phyloP scores from a whole-genome alignment of 768 basidiomycete species.

The Rhodosporidiobolus sp. region DNA sequence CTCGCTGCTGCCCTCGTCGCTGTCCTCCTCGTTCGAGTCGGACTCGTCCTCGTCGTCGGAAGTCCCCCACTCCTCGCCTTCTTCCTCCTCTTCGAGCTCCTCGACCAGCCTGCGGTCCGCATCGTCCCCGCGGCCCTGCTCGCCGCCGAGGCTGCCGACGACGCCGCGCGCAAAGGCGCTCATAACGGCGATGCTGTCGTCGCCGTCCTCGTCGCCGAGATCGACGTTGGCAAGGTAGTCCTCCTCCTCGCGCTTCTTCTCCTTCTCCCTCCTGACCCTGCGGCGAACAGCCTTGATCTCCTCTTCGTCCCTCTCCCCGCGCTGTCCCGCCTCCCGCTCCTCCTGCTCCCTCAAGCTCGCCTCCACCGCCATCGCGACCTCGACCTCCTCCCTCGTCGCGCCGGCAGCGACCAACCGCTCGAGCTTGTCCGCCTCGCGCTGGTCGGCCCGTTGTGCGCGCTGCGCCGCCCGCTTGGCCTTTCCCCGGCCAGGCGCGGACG shows the following conservation, averaged over 20 bases:
- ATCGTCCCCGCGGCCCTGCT: constrained; percentile 22
- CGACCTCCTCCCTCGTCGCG: constrained; percentile 29
- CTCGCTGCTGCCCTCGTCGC: constrained; percentile 2
- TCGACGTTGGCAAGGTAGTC: constrained; percentile 28
- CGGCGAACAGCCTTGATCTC: constrained; percentile 2
- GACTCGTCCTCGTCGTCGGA: not conserved
- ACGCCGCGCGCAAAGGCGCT: constrained; percentile 17
- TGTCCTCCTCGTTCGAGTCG: constrained; percentile 8
- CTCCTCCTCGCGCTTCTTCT: not conserved
- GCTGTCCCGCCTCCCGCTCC: not conserved
- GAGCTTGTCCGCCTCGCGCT: constrained; percentile 32
- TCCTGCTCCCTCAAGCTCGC: constrained; percentile 2
- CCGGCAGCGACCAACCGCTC: constrained; percentile 17
- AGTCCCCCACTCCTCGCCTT: not conserved
- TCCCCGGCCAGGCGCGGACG: not conserved
- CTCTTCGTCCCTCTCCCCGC: too few relatives aligned
- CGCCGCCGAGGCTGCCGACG: not conserved
- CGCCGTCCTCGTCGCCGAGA: constrained; percentile 11
- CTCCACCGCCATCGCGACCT: constrained; percentile 17
- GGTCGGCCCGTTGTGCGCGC: constrained; percentile 17
- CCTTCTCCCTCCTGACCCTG: constrained; percentile 1
- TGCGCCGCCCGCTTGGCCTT: not conserved
- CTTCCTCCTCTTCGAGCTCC: not conserved
- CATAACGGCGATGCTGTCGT: constrained; percentile 18
- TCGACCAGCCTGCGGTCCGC: not conserved